These are phyloP conservation scores for Davidsoniella virescens DNA, from an alignment of 2,329 filamentous ascomycete species.

Conservation along the genomic window DNA sequence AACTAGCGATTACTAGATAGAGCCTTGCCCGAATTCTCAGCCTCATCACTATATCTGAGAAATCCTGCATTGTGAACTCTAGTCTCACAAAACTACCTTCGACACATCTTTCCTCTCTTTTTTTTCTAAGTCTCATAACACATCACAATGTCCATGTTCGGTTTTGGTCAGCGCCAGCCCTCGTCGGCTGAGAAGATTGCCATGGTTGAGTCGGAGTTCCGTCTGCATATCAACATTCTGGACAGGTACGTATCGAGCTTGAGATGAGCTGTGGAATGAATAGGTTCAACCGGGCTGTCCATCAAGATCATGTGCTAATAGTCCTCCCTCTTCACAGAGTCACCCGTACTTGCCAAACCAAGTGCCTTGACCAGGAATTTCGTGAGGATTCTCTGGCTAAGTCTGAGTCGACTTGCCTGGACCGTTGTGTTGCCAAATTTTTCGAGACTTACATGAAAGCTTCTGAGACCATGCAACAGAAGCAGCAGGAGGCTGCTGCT, in stretches of 20 bases:
- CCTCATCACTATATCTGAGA: not conserved
- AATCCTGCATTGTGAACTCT: not conserved
- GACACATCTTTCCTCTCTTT: not conserved
- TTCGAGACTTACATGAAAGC: slow-evolving; percentile 98
- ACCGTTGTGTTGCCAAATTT: slow-evolving; percentile 95
- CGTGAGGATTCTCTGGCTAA: slow-evolving; percentile 96
- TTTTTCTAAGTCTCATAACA: not conserved
- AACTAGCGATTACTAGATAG: not conserved
- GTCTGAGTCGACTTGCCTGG: slow-evolving; percentile 94
- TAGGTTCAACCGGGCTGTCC: not conserved
- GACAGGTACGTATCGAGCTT: slow-evolving; percentile 50
- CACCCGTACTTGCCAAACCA: slow-evolving; percentile 75
- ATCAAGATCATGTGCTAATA: not conserved
- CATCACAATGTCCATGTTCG: slow-evolving; percentile 28
- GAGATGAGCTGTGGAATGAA: too few relatives aligned
- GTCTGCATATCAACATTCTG: slow-evolving; percentile 96
- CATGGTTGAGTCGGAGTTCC: slow-evolving; percentile 90
- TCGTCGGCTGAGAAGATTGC: slow-evolving; percentile 95
- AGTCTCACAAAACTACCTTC: not conserved
- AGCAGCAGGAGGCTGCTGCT: slow-evolving; percentile 44
- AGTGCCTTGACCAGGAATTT: slow-evolving; percentile 87
- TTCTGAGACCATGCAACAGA: slow-evolving; percentile 86
- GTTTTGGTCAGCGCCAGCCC: slow-evolving; percentile 54
- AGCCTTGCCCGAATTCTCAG: slow-evolving; percentile 4
- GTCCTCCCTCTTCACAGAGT: slow-evolving; percentile 36